Conservation (phyloP, 192 early-diverging fungal species). For the Backusella westeae region DNA sequence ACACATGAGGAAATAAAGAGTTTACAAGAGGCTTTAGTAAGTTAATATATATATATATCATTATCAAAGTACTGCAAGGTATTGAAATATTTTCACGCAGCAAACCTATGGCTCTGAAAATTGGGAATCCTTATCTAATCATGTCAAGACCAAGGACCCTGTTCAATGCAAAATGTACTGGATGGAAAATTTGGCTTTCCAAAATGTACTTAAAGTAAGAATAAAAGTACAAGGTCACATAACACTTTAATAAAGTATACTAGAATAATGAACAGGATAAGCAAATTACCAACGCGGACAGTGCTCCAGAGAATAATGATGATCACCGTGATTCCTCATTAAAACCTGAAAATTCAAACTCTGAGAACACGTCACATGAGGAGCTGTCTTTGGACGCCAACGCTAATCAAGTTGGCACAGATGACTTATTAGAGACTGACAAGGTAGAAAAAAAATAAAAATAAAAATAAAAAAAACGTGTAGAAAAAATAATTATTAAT, state of each 20-base stretch:
- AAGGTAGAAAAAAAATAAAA: neutral
- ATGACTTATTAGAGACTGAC: neutral
- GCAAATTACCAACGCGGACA: neutral
- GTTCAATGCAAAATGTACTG: conserved; percentile 60
- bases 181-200: conserved; percentile 51
- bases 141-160: conserved; percentile 49
- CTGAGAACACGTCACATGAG: neutral
- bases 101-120: conserved; percentile 48
- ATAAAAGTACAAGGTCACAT: neutral
- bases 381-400: too few relatives aligned
- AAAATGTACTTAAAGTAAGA: conserved; percentile 17
- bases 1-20: conserved; percentile 52
- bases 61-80: neutral
- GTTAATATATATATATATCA: neutral
- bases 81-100: conserved; percentile 21
- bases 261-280: neutral
- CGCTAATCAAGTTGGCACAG: neutral
- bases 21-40: conserved; percentile 50
- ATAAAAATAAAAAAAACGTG: neutral
- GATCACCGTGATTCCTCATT: neutral
- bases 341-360: neutral
- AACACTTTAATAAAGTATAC: neutral
- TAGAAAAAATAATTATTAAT: neutral
- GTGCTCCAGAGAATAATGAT: neutral
- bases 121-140: conserved; percentile 51